Base-by-base conservation (phyloP, 495 filamentous ascomycete genomes). In the Podospora bellae-mahoneyi region DNA sequence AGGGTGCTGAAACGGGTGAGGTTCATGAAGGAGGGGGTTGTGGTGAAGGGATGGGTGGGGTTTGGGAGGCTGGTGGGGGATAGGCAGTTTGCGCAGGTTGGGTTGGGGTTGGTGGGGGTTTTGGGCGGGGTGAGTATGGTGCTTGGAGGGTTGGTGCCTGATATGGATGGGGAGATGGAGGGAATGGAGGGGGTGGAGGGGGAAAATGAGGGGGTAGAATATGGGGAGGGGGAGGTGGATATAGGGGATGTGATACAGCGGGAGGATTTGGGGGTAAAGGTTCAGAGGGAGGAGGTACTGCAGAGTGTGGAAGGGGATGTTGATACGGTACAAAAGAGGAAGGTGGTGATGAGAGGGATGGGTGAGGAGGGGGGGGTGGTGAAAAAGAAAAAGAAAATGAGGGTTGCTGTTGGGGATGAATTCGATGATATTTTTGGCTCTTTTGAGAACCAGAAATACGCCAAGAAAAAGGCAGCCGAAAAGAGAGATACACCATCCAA, bases 41-140 rank as follows among this genome's bases (percentile, higher is more conserved):
- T 48, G 39, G 15, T 3, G 39, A 16, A 16, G 68, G n/a, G 75
- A 76, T 60, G 76, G 77, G 64, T 54, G 64, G 39, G 82, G 73
- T 77, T 39, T 84, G 73, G 75, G 68, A 23, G 69, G 34, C 32
- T 94, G 16, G 78, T 91, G 5, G 87, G 87, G 9, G 90, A 93
- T 77, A 85, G 81, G 53, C 90, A 91, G 68, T 93, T 91, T 74
- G 86, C 91, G n/a, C 80, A 90, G 1, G 82, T 95, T n/a, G 92
- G 92, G n/a, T 79, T 92, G 18, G 84, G 91, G 58, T 82, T 96
- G 5, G 61, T 93, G n/a, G 88, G 85, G 19, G 78, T 83, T 16
- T 77, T 94, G 59, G 89, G 89, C 27, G 85, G 68, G 76, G 91
- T 58, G 77, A 83, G 68, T 80, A 76, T 64, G 77, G 81, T 13